Percentiles rank a stretch among this genome's conserved stretches.
These are phyloP conservation scores for Pilatotrama ljubarskyi DNA, from an alignment of 768 basidiomycete genomes.

Conservation along the genomic window DNA sequence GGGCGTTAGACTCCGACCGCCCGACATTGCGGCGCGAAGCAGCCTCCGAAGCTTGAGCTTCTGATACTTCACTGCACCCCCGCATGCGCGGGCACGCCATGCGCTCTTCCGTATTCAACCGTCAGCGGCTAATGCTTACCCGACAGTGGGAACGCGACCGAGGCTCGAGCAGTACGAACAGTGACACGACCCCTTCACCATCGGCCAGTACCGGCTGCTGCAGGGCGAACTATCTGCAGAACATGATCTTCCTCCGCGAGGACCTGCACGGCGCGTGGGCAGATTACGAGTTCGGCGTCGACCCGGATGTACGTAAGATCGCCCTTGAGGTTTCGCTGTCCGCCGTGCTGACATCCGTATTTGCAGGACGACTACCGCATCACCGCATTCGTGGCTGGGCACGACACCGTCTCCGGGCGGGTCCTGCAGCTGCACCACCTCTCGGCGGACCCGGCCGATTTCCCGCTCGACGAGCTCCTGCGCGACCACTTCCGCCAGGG, in stretches of 20 bases:
- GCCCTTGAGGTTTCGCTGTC: neutral
- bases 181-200: neutral
- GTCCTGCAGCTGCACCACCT: slow-evolving; percentile 33
- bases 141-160: neutral
- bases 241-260: slow-evolving; percentile 30
- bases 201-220: neutral
- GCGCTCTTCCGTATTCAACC: neutral
- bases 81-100: neutral
- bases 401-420: slow-evolving; percentile 29
- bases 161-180: neutral
- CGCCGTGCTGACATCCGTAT: neutral
- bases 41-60: too few relatives aligned
- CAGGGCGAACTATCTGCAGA: slow-evolving; percentile 31
- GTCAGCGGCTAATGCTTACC: neutral
- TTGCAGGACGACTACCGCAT: slow-evolving; percentile 34
- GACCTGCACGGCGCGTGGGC: slow-evolving; percentile 30
- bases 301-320: slow-evolving; percentile 29
- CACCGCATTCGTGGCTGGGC: slow-evolving; percentile 32
- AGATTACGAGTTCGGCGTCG: slow-evolving; percentile 30
- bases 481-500: slow-evolving; percentile 36
- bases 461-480: slow-evolving; percentile 36
- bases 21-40: too few relatives aligned
- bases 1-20: neutral
- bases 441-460: slow-evolving; percentile 24
- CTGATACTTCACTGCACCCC: too few relatives aligned